These are phyloP conservation scores for Adiantum capillusveneris DNA, from an alignment of 75 land plant genomes.

Conservation along the genomic window DNA sequence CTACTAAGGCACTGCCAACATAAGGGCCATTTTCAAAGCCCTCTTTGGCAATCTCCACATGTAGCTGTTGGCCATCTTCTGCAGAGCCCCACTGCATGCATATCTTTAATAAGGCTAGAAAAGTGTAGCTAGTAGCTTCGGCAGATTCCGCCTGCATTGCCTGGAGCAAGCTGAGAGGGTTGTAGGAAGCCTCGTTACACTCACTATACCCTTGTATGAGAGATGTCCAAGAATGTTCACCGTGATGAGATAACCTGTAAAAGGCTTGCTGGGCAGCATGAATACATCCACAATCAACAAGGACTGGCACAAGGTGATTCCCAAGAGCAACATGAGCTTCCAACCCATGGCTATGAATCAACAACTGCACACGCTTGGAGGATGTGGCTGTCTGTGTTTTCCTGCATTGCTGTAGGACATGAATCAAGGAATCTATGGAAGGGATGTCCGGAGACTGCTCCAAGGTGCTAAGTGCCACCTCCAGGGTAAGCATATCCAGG, in stretches of 20 bases:
- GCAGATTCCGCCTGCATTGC: neutral
- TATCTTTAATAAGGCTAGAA: neutral
- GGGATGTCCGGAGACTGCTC: too few relatives aligned
- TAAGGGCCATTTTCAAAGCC: constrained; percentile 17
- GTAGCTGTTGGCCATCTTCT: neutral
- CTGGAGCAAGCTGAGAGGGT: neutral
- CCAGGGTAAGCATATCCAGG: too few relatives aligned
- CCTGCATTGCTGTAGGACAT: too few relatives aligned
- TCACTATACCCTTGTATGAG: neutral
- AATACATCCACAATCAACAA: neutral
- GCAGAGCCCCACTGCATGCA: neutral
- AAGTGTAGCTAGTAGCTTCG: neutral
- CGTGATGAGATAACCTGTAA: neutral
- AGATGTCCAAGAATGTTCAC: neutral
- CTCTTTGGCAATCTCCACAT: constrained; percentile 24
- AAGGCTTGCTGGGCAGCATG: neutral
- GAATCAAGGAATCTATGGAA: too few relatives aligned
- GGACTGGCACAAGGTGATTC: neutral
- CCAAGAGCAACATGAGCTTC: neutral
- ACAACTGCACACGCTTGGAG: too few relatives aligned
- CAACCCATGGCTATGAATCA: too few relatives aligned
- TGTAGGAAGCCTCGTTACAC: neutral
- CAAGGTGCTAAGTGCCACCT: too few relatives aligned
- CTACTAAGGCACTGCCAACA: constrained; percentile 23
- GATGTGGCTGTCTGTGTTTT: too few relatives aligned